phyloP scores from a whole-genome alignment of 164 flowering plant genomes.

The Stephania japonica region DNA sequence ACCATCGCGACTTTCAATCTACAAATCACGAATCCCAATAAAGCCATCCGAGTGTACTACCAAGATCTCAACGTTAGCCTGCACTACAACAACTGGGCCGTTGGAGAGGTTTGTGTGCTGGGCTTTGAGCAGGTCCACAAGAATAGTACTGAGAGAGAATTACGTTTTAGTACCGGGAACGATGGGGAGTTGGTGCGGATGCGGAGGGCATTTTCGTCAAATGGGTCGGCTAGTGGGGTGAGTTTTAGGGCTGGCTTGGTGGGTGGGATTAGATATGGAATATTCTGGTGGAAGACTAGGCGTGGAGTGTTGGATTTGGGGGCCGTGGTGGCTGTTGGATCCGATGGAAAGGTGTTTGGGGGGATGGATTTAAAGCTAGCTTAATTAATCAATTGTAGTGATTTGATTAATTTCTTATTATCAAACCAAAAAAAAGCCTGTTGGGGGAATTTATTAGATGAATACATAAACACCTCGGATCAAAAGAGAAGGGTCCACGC shows the following conservation, averaged over 20 bases:
- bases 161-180: neutral
- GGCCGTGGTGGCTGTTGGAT: slow-evolving; percentile 12
- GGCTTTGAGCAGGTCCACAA: slow-evolving; percentile 17
- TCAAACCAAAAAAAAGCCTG: too few relatives aligned
- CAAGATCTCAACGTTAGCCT: slow-evolving; percentile 5
- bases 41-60: slow-evolving; percentile 14
- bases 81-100: neutral
- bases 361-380: slow-evolving; percentile 5
- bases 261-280: slow-evolving; percentile 14
- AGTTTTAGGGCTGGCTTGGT: slow-evolving; percentile 13
- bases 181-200: neutral
- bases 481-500: too few relatives aligned
- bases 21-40: slow-evolving; percentile 24
- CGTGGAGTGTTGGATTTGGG: slow-evolving; percentile 13
- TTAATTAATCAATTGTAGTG: too few relatives aligned
- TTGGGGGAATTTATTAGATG: too few relatives aligned
- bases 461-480: too few relatives aligned
- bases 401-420: too few relatives aligned
- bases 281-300: slow-evolving; percentile 18
- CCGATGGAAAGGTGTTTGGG: slow-evolving; percentile 17
- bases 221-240: neutral
- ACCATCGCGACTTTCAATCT: slow-evolving; percentile 4
- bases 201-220: neutral
- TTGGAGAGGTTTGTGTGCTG: slow-evolving; percentile 8
- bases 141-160: slow-evolving; percentile 9